phyloP scores from a whole-genome alignment of 2,329 filamentous ascomycete species.

The Zymoseptoria ardabiliae region DNA sequence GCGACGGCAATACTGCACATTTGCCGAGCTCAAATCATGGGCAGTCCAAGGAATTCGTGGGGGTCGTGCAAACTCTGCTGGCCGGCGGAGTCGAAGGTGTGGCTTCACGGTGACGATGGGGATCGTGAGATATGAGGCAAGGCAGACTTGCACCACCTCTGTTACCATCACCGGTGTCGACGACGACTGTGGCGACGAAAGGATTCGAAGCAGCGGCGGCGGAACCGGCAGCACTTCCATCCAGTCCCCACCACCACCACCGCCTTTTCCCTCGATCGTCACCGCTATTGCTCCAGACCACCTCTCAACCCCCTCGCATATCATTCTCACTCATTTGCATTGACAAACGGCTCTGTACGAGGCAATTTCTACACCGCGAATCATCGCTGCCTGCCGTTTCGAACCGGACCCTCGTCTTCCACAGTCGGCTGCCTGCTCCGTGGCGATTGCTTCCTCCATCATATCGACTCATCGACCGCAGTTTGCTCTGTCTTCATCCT shows the following conservation, averaged over 20 bases:
- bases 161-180: not conserved
- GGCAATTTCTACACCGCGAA: not conserved
- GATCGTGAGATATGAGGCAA: not conserved
- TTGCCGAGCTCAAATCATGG: not conserved
- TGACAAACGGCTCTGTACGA: not conserved
- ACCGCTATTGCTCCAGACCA: not conserved
- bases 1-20: not conserved
- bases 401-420: not conserved
- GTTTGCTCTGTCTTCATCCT: not conserved
- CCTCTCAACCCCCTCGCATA: not conserved
- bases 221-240: not conserved
- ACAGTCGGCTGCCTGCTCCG: not conserved
- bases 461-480: not conserved
- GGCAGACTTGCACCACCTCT: not conserved
- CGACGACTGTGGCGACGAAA: not conserved
- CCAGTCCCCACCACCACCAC: not conserved
- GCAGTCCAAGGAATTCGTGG: not conserved
- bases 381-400: not conserved
- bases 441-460: not conserved
- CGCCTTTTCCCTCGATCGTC: not conserved
- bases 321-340: not conserved
- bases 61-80: not conserved
- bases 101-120: not conserved
- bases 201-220: not conserved
- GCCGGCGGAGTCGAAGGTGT: not conserved